Evolutionary conservation across 1,284 basidiomycete species (phyloP).

Genomic region (Puccinia coronata): DNA sequence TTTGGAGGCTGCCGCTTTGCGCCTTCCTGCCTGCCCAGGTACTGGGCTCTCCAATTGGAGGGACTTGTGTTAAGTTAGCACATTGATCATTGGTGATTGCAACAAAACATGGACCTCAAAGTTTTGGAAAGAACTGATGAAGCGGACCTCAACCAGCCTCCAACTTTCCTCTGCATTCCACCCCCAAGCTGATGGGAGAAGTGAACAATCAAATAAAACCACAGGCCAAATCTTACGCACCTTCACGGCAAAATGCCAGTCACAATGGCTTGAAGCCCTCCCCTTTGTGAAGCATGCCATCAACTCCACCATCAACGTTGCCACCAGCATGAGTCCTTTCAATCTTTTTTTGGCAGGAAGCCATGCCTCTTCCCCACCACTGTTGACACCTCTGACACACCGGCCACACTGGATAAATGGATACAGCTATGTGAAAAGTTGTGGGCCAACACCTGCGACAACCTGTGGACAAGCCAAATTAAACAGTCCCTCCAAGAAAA

Average conservation of each 20-base stretch:
- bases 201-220: not conserved
- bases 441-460: too few species aligned
- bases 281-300: not conserved
- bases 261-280: not conserved
- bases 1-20: too few species aligned
- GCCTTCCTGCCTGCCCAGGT: too few species aligned
- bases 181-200: not conserved
- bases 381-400: not conserved
- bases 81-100: conserved; percentile 54
- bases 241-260: conserved; percentile 6
- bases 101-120: conserved; percentile 53
- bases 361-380: too few species aligned
- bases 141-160: not conserved
- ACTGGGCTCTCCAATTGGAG: too few species aligned
- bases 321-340: too few species aligned
- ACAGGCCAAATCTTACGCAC: conserved; percentile 28
- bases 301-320: too few species aligned
- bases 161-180: not conserved
- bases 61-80: too few species aligned
- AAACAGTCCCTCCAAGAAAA: not conserved
- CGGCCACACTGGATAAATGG: not conserved
- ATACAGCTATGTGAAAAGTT: too few species aligned
- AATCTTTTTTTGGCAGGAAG: too few species aligned
- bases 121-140: not conserved
- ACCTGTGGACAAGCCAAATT: not conserved